Percentiles rank a stretch among this genome's conserved stretches.
phyloP scores from a whole-genome alignment of 2,329 filamentous ascomycete species.

The Pseudogymnoascus sp. region DNA sequence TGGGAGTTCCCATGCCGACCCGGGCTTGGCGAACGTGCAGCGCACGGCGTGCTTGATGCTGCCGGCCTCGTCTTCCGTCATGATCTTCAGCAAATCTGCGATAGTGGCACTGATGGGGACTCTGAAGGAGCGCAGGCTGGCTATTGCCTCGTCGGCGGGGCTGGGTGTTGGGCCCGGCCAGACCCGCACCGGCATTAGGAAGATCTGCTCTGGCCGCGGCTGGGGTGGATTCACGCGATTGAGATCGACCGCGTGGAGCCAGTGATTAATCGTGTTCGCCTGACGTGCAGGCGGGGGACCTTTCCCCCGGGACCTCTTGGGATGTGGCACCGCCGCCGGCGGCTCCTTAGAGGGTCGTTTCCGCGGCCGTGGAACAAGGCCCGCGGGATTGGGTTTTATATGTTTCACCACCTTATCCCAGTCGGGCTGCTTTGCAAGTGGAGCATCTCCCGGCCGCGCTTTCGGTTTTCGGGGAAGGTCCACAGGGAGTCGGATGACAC shows the following conservation, averaged over 20 bases:
- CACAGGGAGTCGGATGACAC: too few relatives aligned
- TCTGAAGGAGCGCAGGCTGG: not conserved
- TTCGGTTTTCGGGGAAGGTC: not conserved
- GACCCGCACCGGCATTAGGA: not conserved
- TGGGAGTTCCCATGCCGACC: not conserved
- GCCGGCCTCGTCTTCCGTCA: not conserved
- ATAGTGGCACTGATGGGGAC: not conserved
- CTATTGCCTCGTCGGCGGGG: not conserved
- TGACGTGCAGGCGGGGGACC: not conserved
- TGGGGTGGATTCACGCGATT: not conserved
- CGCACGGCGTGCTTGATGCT: not conserved
- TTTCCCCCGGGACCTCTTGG: not conserved
- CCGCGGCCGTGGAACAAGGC: not conserved
- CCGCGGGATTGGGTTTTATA: not conserved
- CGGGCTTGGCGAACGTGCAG: not conserved
- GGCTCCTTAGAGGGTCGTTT: not conserved
- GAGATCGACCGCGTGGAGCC: not conserved
- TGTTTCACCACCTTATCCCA: not conserved
- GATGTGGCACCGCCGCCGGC: not conserved
- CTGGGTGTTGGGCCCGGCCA: not conserved
- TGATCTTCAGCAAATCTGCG: not conserved
- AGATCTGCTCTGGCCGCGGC: not conserved
- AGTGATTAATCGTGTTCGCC: not conserved
- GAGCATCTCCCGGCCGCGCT: not conserved
- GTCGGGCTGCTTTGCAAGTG: not conserved